Evolutionary conservation across 2,329 filamentous ascomycete genomes (phyloP).

Genomic region (Alternaria infectoria): DNA sequence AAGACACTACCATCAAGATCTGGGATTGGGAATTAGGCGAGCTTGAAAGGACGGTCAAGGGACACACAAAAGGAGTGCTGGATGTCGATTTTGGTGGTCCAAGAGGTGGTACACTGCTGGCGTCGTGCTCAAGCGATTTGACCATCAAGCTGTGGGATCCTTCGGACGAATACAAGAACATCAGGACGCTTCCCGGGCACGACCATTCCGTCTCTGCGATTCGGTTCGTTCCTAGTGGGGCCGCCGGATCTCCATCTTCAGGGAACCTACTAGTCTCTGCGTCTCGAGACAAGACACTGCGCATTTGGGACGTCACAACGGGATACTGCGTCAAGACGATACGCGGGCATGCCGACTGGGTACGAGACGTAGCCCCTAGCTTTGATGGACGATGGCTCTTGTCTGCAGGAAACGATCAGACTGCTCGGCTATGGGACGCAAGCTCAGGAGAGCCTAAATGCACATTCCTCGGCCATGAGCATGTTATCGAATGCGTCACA

Average conservation of each 20-base stretch:
- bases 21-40: constrained; percentile 98
- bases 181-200: constrained; percentile 86
- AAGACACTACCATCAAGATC: constrained; percentile 93
- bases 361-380: constrained; percentile 85
- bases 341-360: constrained; percentile 84
- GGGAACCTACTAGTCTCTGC: constrained; percentile 87
- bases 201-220: constrained; percentile 91
- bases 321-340: constrained; percentile 94
- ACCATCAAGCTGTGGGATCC: constrained; percentile 97
- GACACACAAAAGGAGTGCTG: constrained; percentile 85
- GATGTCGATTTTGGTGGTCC: constrained; percentile 92
- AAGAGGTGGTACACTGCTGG: constrained; percentile 77
- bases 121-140: constrained; percentile 84
- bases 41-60: constrained; percentile 87
- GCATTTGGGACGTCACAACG: constrained; percentile 92
- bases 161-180: constrained; percentile 91
- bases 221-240: constrained; percentile 84
- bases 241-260: constrained; percentile 76
- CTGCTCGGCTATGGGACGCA: constrained; percentile 84
- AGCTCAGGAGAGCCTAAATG: constrained; percentile 76
- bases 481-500: constrained; percentile 83
- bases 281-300: constrained; percentile 81
- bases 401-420: constrained; percentile 82
- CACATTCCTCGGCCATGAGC: constrained; percentile 84
- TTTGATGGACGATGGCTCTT: constrained; percentile 83